A percentile compares a stretch with the other conserved stretches of the same genome.
Conservation (phyloP, 2,329 filamentous ascomycete genomes). For the Neonectria faginata region DNA sequence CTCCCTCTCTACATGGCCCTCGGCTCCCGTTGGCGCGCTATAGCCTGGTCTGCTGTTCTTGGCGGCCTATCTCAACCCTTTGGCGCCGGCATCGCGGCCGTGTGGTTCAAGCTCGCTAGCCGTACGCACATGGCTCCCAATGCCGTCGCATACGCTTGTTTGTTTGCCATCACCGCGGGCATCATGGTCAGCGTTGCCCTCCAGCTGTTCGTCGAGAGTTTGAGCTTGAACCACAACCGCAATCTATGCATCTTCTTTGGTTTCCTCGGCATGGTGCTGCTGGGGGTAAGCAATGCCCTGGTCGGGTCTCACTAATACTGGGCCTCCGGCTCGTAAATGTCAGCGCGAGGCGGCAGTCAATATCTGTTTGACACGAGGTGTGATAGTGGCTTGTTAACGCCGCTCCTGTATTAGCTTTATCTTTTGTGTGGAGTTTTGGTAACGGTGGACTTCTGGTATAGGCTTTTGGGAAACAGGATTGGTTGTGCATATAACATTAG, state of each 20-base stretch:
- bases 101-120: constrained; percentile 83
- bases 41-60: constrained; percentile 84
- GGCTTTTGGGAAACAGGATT: constrained; percentile 1
- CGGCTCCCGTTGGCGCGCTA: constrained; percentile 81
- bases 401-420: not conserved
- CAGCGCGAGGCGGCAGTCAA: not conserved
- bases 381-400: not conserved
- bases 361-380: not conserved
- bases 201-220: constrained; percentile 87
- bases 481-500: constrained; percentile 1
- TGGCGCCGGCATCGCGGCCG: constrained; percentile 83
- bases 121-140: constrained; percentile 62
- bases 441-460: not conserved
- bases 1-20: constrained; percentile 93
- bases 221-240: constrained; percentile 84
- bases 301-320: constrained; percentile 66
- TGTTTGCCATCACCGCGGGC: constrained; percentile 91
- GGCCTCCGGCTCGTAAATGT: not conserved
- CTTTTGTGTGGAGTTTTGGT: constrained; percentile 19
- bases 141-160: constrained; percentile 75
- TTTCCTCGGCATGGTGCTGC: constrained; percentile 86
- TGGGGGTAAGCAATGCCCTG: constrained; percentile 87
- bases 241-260: constrained; percentile 83
- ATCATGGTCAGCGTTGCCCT: constrained; percentile 96
- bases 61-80: constrained; percentile 90